A percentile compares a stretch with the other conserved stretches of the same genome.
Evolutionary conservation across 805 yeast species (phyloP).

Genomic region (Saccharomycodes ludwigii): DNA sequence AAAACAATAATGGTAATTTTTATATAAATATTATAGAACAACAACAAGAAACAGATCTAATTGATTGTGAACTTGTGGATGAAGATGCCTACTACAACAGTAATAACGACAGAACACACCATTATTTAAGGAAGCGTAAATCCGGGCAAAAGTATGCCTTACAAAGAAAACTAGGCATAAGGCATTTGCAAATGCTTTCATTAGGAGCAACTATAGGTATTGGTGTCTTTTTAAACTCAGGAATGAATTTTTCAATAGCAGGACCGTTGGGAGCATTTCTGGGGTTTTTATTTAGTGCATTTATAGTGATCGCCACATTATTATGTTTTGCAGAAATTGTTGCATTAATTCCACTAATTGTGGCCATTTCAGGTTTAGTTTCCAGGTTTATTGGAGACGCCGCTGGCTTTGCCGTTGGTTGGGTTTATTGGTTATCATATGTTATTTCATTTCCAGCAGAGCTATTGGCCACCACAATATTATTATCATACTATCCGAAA

Average conservation of each 20-base stretch:
- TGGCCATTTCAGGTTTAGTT: slow-evolving; percentile 65
- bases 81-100: no score
- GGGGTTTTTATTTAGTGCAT: slow-evolving; percentile 54
- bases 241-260: slow-evolving; percentile 59
- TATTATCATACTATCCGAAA: slow-evolving; percentile 54
- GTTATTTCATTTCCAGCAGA: slow-evolving; percentile 68
- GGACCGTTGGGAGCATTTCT: slow-evolving; percentile 69
- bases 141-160: slow-evolving; percentile 10
- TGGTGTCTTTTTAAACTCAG: slow-evolving; percentile 56
- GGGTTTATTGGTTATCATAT: slow-evolving; percentile 64
- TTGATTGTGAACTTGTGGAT: no score
- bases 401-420: slow-evolving; percentile 62
- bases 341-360: slow-evolving; percentile 65
- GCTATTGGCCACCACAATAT: slow-evolving; percentile 65
- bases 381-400: slow-evolving; percentile 70
- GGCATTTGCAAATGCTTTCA: slow-evolving; percentile 70
- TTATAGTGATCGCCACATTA: slow-evolving; percentile 56
- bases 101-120: no score
- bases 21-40: background rate
- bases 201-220: slow-evolving; percentile 73
- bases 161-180: slow-evolving; percentile 46
- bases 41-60: background rate
- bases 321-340: slow-evolving; percentile 73
- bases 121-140: background rate
- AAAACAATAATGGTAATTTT: slow-evolving; percentile 4